A percentile compares a stretch with the other conserved stretches of the same genome.
Evolutionary conservation across 345 rosid genomes (phyloP).

Genomic region (Fremontodendron californicum): DNA sequence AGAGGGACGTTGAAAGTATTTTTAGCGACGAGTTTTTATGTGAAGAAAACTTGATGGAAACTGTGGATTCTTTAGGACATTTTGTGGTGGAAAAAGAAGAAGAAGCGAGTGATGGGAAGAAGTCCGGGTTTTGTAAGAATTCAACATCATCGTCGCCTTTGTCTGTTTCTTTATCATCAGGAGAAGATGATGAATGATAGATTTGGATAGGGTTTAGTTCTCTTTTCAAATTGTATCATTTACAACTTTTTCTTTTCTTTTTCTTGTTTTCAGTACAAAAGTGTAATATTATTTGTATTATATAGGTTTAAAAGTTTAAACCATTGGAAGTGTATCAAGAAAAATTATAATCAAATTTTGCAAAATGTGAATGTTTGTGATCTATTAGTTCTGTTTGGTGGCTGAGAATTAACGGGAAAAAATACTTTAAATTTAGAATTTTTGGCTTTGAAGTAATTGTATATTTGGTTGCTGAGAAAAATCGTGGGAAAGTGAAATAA

Average conservation of each 20-base stretch:
- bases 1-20: conserved; percentile 61
- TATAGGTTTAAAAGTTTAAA: conserved; percentile 14
- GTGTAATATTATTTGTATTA: conserved; percentile 19
- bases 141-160: conserved; percentile 27
- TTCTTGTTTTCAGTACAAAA: not conserved
- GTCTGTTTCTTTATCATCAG: conserved; percentile 13
- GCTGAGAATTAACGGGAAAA: conserved; percentile 9
- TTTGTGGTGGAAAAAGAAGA: conserved; percentile 40
- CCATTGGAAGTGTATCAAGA: not conserved
- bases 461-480: not conserved
- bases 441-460: not conserved
- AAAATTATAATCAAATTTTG: not conserved
- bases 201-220: not conserved
- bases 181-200: conserved; percentile 22
- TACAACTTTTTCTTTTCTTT: not conserved
- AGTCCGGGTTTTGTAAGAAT: conserved; percentile 49
- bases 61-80: conserved; percentile 53
- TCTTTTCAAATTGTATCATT: conserved; percentile 13
- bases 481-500: not conserved
- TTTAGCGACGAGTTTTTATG: conserved; percentile 73
- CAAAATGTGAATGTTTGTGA: not conserved
- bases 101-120: conserved; percentile 7
- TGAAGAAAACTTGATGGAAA: conserved; percentile 58
- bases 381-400: conserved; percentile 2
- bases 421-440: not conserved